Conservation (phyloP, 2,329 filamentous ascomycete species). For the Sphaerulina vaccinii region DNA sequence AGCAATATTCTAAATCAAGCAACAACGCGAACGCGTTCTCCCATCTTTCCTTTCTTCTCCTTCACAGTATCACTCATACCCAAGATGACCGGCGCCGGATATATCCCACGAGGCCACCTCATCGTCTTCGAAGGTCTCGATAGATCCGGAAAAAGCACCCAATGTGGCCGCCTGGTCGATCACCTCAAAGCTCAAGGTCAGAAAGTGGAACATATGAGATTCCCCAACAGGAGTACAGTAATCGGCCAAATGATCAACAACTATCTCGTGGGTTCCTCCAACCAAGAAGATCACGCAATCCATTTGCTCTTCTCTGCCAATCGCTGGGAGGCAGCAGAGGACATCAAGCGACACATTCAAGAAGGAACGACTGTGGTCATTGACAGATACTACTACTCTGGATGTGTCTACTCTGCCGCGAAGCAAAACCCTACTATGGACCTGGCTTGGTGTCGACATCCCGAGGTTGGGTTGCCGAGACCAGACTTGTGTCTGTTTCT, state of each 20-base stretch:
- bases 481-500: conserved; percentile 88
- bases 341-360: conserved; percentile 50
- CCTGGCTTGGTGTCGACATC: conserved; percentile 76
- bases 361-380: conserved; percentile 74
- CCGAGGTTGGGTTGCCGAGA: conserved; percentile 80
- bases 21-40: too few relatives aligned
- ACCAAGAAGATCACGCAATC: conserved; percentile 83
- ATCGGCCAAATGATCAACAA: conserved; percentile 84
- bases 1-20: conserved; percentile 5
- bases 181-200: conserved; percentile 52
- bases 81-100: too few relatives aligned
- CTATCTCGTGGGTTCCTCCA: conserved; percentile 70
- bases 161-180: conserved; percentile 68
- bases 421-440: conserved; percentile 71
- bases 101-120: conserved; percentile 63
- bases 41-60: not conserved
- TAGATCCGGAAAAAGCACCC: conserved; percentile 87
- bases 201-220: conserved; percentile 60
- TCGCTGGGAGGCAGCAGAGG: conserved; percentile 69
- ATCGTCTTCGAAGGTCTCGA: conserved; percentile 88
- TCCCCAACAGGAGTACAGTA: conserved; percentile 76
- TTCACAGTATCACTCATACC: not conserved
- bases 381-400: conserved; percentile 94
- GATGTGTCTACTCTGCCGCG: conserved; percentile 87
- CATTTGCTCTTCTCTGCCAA: conserved; percentile 90